Evolutionary conservation across 352 stramenopile genomes (phyloP), one percentile per base, ranked within the genome.

Genomic region (Phytophthora tubulina): DNA sequence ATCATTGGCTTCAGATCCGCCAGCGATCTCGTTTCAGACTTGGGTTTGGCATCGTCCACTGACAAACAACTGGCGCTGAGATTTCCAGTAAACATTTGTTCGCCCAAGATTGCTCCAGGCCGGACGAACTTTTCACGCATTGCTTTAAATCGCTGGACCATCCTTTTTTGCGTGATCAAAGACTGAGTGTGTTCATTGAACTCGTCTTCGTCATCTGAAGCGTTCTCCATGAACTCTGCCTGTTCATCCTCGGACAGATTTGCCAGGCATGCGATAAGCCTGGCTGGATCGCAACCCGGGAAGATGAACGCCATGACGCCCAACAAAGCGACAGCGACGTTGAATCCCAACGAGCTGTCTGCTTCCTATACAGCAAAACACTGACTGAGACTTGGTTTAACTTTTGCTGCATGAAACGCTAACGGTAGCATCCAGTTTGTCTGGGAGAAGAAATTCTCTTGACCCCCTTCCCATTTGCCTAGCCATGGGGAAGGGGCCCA

Each of bases 81-180:
- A 3, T 45, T 45, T 39, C 55, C 55, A 55, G 44, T 21, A 14
- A 54, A 33, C 3, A 69, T 35, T 55, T 68, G 30, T 3, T 68
- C 70, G n/a, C 32, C 70, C 11, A 73, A 70, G 9, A 73, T 30
- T 3, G 51, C 73, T 46, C 73, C 70, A 17, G 56, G 52, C 0
- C 65, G 60, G 30, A 73, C 35, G 45, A 73, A 78, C 30, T 14
- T 57, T 30, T 59, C 56, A 14, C 61, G 63, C 50, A 59, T 72
- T 13, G 39, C 36, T 44, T 68, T 67, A 15, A 81, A 81, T 4
- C 65, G 70, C 30, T 67, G 36, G 5, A 78, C 58, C 38, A 73
- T 36, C 1, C 54, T 50, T 60, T 73, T 48, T 33, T 69, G 73
- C 4, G 59, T 52, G 31, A 14, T 46, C 11, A 39, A 27, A 2